A percentile compares a stretch with the other conserved stretches of the same genome.
These are phyloP conservation scores for Magnaporthiopsis rhizophila DNA, from an alignment of 2,329 filamentous ascomycete species.

Conservation along the genomic window DNA sequence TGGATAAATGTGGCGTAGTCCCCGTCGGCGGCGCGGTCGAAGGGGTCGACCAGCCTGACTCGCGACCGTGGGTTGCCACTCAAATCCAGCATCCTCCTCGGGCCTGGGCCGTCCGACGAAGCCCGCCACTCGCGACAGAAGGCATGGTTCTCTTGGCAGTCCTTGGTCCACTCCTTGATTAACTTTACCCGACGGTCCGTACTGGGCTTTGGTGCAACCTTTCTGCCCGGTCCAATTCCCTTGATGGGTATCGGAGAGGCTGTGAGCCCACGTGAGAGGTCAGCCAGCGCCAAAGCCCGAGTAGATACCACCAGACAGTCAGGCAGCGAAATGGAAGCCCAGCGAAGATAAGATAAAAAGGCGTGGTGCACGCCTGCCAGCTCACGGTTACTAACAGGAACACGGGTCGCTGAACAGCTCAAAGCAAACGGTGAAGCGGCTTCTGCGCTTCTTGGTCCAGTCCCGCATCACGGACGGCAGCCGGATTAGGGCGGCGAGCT, in stretches of 20 bases:
- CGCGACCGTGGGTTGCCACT: slow-evolving; percentile 7
- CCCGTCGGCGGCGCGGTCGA: not conserved
- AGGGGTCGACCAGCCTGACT: slow-evolving; percentile 3
- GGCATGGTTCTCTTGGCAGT: slow-evolving; percentile 3
- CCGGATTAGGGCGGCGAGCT: not conserved
- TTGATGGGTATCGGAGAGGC: not conserved
- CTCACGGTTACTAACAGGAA: not conserved
- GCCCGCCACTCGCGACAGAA: slow-evolving; percentile 1
- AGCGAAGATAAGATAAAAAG: not conserved
- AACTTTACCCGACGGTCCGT: not conserved
- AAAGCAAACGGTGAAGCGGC: slow-evolving; percentile 3
- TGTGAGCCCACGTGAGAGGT: not conserved
- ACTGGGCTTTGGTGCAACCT: slow-evolving; percentile 1
- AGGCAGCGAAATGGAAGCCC: not conserved
- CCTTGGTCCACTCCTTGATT: slow-evolving; percentile 5
- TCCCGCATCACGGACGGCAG: not conserved
- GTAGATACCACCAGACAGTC: no score
- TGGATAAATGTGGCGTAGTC: slow-evolving; percentile 1
- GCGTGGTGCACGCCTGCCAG: not conserved
- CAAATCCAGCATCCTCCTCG: slow-evolving; percentile 6
- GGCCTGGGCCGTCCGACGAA: not conserved
- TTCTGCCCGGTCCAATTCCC: slow-evolving; percentile 5
- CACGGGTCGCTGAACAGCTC: slow-evolving; percentile 3
- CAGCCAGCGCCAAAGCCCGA: not conserved
- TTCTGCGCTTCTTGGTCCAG: not conserved